Evolutionary conservation across 2,329 filamentous ascomycete species (phyloP), one percentile per base, ranked within the genome.

Genomic region (Metarhizium robertsii): DNA sequence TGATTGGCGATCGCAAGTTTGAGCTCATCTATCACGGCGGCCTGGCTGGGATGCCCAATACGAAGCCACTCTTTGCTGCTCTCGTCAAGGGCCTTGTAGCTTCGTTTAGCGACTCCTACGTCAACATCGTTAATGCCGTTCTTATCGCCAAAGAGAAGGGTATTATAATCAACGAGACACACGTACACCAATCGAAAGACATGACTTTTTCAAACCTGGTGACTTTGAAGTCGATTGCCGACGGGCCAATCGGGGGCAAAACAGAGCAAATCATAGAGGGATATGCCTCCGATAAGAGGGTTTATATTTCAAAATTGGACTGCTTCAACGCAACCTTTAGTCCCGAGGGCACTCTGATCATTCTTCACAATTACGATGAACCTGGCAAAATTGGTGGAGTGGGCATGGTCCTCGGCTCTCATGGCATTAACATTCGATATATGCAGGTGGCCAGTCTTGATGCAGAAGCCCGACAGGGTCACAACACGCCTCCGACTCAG

Each of bases 331-430:
- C 87, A 0, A 83, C 82, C 4, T 92, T 94, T 61, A 77, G 81
- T 11, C 88, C 88, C 0, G 80, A 87, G 57, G 88, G 88, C 0
- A 89, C 83, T 0, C 68, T 92, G 57, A 75, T 92, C n/a, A 86
- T 92, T 57, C 80, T 90, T 63, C 81, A 90, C 65, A 92, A 92
- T 71, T 91, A 88, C 64, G 88, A 94, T 65, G 79, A 85, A 60
- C 87, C 87, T 0, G 89, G 89, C 11, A 92, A 91, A 75, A 92
- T 94, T 66, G 89, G 89, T 2, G 83, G 84, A 42, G 88, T 94
- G 2, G 89, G 89, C 1, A 84, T 78, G 56, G 77, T 84, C 53
- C 72, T 92, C 30, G 89, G 88, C 0, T 77, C 77, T 42, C 80
- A 86, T 42, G 83, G 82, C 0, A 83, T 94, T 53, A 94, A 94